These are phyloP conservation scores for Tanacetum coccineum DNA, from an alignment of 129 eudicot species.

Conservation along the genomic window DNA sequence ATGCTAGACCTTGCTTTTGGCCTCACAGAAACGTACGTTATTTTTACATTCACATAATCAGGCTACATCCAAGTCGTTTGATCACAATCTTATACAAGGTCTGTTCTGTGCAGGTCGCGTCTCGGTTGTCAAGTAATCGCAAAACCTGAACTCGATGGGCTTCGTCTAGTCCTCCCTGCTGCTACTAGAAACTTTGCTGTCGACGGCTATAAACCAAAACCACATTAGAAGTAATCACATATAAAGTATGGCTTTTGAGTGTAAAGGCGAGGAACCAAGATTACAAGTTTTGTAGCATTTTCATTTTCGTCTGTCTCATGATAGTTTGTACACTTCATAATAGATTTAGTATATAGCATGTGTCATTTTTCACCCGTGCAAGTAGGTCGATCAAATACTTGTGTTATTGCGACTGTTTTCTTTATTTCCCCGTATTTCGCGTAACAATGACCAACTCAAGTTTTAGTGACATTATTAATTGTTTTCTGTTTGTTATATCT, in stretches of 20 bases:
- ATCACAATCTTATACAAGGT: neutral
- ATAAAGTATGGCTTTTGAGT: neutral
- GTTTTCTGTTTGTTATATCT: no score
- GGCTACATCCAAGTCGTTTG: neutral
- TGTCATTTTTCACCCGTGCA: no score
- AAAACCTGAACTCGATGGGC: constrained; percentile 80
- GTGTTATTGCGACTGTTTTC: no score
- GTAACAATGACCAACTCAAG: no score
- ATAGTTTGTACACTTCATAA: no score
- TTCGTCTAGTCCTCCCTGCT: constrained; percentile 72
- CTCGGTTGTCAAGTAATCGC: constrained; percentile 85
- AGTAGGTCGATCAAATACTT: no score
- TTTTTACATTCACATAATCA: neutral
- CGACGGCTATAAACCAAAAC: constrained; percentile 86
- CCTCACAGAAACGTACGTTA: constrained; percentile 70
- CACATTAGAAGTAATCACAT: constrained; percentile 39
- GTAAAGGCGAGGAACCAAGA: neutral
- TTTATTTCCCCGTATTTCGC: no score
- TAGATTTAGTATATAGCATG: no score
- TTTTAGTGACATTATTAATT: no score
- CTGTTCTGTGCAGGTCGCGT: constrained; percentile 53
- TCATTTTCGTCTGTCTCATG: no score
- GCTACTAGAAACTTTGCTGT: constrained; percentile 90
- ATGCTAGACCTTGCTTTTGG: constrained; percentile 98
- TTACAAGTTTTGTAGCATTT: neutral